Conservation (phyloP, 202 grass and related monocot species). For the Brachypodium distachyon region DNA sequence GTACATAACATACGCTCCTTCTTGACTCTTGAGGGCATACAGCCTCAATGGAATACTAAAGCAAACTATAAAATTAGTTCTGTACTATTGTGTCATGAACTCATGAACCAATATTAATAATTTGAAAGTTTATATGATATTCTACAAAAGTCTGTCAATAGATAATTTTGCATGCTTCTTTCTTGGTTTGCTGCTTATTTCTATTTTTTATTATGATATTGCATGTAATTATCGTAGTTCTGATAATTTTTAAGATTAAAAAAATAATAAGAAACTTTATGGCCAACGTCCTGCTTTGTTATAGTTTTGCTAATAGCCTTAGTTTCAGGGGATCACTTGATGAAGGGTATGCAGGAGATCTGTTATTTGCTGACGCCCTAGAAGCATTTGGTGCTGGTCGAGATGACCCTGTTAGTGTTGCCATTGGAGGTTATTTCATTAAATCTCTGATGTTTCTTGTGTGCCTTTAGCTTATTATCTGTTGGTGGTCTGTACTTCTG, state of each 20-base stretch:
- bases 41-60: background rate
- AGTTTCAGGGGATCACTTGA: slow-evolving; percentile 77
- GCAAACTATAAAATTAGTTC: background rate
- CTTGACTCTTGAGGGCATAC: background rate
- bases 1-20: background rate
- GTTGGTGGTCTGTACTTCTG: background rate
- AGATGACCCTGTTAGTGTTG: slow-evolving; percentile 87
- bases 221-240: background rate
- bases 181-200: background rate
- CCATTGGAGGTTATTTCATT: slow-evolving; percentile 81
- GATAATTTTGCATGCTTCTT: background rate
- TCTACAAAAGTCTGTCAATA: background rate
- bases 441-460: slow-evolving; percentile 9
- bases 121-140: background rate
- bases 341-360: slow-evolving; percentile 73
- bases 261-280: slow-evolving; percentile 3
- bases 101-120: background rate
- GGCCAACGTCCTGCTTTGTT: background rate
- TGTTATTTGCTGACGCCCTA: slow-evolving; percentile 76
- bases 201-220: background rate
- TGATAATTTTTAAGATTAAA: background rate
- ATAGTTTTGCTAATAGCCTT: slow-evolving; percentile 14
- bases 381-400: slow-evolving; percentile 89
- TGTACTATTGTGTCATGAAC: background rate
- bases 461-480: background rate